Conservation (phyloP, 208 protist genomes). For the Acanthamoeba triangularis region DNA sequence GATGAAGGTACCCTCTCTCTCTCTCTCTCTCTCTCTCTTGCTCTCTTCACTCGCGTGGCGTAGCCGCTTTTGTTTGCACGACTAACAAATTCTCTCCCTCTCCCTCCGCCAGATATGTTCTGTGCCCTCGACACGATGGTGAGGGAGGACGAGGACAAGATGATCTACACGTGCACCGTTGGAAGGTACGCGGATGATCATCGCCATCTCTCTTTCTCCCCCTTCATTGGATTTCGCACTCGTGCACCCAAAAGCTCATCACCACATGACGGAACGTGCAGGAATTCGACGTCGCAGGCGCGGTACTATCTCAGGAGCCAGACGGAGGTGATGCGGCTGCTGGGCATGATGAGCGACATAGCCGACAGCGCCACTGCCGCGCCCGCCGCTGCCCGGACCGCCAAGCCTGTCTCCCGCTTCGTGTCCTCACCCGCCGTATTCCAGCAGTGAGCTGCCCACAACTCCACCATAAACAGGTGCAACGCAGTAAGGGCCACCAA, state of each 20-base stretch:
- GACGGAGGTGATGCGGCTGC: constrained; percentile 32
- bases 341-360: background rate
- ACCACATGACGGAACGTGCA: background rate
- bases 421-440: background rate
- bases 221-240: background rate
- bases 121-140: constrained; percentile 31
- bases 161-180: constrained; percentile 49
- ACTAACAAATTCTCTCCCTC: no score
- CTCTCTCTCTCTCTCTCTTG: background rate
- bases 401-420: background rate
- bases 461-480: no score
- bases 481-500: no score
- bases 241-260: background rate
- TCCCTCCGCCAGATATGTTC: constrained; percentile 19
- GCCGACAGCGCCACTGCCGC: background rate
- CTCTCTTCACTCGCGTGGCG: no score
- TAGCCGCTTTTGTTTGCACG: no score
- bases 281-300: constrained; percentile 47
- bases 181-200: background rate
- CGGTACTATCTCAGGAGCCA: constrained; percentile 34
- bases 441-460: background rate
- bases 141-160: background rate
- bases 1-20: constrained; percentile 35
- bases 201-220: background rate
- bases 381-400: background rate